Base-by-base conservation (phyloP, 2,329 filamentous ascomycete species). In the Teratosphaeria viscida region DNA sequence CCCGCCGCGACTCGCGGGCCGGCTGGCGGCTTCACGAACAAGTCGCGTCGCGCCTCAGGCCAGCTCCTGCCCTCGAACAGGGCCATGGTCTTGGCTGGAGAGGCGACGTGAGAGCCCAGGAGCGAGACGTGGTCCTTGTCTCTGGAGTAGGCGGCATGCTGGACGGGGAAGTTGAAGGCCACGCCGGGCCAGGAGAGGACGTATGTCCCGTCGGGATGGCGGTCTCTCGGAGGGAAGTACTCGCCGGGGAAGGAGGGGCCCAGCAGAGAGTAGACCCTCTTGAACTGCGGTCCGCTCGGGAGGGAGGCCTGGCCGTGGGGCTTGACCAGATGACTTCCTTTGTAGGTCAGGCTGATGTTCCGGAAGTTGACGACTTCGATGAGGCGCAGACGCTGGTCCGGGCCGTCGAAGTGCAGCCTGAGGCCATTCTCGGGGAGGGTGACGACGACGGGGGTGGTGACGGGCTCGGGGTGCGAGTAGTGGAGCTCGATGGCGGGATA, bases 181-280 rank as follows among this genome's bases (percentile, higher is more conserved):
- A 99, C 85, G 0, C 94, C 94, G 0, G 92, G 92, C 74, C 96
- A 99, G 1, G 92, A 97, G 37, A 99, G 78, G 37, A 96, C 85
- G 70, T 97, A 99, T 26, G 85, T 88, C 16, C 92, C 92, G 16
- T 79, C 78, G 11, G 80, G 79, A 52, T 78, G 76, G 2, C 77
- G 78, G 1, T 77, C 69, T 6, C 75, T 72, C 0, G 89, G 84
- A 8, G 87, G 82, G 43, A 96, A 81, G 70, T 92, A 99, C 77
- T 99, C 94, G 63, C 94, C 94, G 1, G 89, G 89, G 72, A 95
- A 97, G 0, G 92, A 95, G 19, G 92, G 92, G 0, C 94, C 94
- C 63, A 99, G 86, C n/a, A 96, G 79, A 68, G 95, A 90, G 72
- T 97, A 99, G 65, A 99, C 68, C 2, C 70, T 63, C 61, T 69